Base-by-base conservation (phyloP, 148 eudicot species). In the Polygonum maritimum region DNA sequence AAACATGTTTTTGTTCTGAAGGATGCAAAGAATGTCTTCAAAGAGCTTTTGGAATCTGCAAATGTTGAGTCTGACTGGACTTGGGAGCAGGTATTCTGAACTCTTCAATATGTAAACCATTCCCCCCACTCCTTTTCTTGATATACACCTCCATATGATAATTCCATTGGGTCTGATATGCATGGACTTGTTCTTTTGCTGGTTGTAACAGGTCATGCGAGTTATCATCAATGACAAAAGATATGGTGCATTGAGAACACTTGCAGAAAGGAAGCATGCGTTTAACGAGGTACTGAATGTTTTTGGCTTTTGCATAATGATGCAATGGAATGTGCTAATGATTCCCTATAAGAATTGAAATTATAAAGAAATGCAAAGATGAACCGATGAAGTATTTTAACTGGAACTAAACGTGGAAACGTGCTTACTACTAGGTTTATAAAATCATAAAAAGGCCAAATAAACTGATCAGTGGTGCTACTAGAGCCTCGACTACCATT, bases 11-110 rank as follows among this genome's bases (percentile, higher is more conserved):
- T 78, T 19, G 60, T 71, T 51, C 14, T 76, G 77, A 82, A 96
- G 99, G 98, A 92, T 81, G 99, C 97, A 71, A 96, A 88, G 84
- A 88, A 86, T 75, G 97, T 93, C 48, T 96, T 92, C 69, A 91
- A 86, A 85, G 82, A 88, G 40, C 97, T 96, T 80, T 58, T 96
- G 81, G 98, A 92, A 84, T 79, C 90, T 82, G 88, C 83, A 78
- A 86, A 88, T 82, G 87, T 92, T 76, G 97, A 88, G 77, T 85
- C 95, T 80, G 98, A 96, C 81, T 96, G 93, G 93, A 92, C 87
- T 22, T 96, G 99, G 99, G 99, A 96, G 69, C 99, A 92, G 96
- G 97, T 92, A 72, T 71, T 40, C 19, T 40, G 73, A 74, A 58
- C 44, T 52, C 60, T 47, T 74, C 48, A 22, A 39, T 35, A 47